A percentile compares a stretch with the other conserved stretches of the same genome.
Evolutionary conservation across 768 basidiomycete genomes (phyloP).

Genomic region (Dacryopinax primogenitus): DNA sequence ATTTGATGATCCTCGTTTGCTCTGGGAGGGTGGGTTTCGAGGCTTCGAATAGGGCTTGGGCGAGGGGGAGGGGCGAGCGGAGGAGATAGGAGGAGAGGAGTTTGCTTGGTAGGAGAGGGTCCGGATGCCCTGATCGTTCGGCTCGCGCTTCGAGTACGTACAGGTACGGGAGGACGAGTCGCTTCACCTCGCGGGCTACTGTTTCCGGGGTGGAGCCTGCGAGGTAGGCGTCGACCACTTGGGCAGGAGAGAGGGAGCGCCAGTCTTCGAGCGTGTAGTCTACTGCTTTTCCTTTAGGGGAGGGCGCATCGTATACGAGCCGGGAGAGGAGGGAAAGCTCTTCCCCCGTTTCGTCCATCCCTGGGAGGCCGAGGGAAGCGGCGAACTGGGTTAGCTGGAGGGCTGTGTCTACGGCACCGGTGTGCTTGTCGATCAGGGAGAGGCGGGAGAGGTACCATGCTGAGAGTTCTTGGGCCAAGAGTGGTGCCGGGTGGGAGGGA

Average conservation of each 20-base stretch:
- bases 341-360: conserved; percentile 77
- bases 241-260: conserved; percentile 50
- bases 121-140: conserved; percentile 64
- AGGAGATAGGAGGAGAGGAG: conserved; percentile 63
- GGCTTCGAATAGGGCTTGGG: conserved; percentile 68
- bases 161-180: conserved; percentile 81
- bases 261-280: conserved; percentile 71
- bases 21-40: conserved; percentile 77
- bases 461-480: conserved; percentile 42
- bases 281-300: conserved; percentile 27
- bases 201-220: conserved; percentile 52
- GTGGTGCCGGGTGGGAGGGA: conserved; percentile 22
- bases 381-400: conserved; percentile 73
- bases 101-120: conserved; percentile 50
- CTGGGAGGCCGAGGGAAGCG: conserved; percentile 62
- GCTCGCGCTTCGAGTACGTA: conserved; percentile 81
- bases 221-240: conserved; percentile 65
- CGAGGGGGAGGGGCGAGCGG: conserved; percentile 49
- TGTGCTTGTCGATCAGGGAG: conserved; percentile 43
- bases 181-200: conserved; percentile 53
- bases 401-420: conserved; percentile 68
- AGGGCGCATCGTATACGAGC: conserved; percentile 70
- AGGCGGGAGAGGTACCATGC: conserved; percentile 66
- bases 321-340: conserved; percentile 77
- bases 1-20: conserved; percentile 58